Conservation (phyloP, 208 protist genomes). For the Angomonas desouzai region DNA sequence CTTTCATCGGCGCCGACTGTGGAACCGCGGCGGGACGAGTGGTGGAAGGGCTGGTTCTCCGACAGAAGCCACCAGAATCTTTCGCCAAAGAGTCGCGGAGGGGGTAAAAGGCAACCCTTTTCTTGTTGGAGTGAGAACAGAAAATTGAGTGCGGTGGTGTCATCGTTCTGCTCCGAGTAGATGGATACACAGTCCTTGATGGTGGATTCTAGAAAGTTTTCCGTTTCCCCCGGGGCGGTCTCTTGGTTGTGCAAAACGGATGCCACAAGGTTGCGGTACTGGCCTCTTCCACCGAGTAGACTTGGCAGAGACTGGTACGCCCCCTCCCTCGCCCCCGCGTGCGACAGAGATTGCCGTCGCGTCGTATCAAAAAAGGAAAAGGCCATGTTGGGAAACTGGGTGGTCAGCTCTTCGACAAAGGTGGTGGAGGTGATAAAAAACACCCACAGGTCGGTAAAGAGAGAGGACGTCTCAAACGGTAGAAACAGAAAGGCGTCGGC, state of each 20-base stretch:
- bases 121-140: conserved; percentile 21
- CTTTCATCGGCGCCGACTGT: conserved; percentile 15
- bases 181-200: conserved; percentile 22
- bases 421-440: conserved; percentile 2
- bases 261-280: conserved; percentile 11
- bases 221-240: conserved; percentile 2
- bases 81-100: conserved; percentile 22
- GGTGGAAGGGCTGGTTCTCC: no score
- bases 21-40: no score
- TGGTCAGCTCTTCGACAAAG: neutral
- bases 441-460: conserved; percentile 17
- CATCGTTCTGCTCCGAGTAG: conserved; percentile 17
- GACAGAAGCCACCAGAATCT: conserved; percentile 28
- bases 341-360: conserved; percentile 20
- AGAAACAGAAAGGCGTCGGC: conserved; percentile 9
- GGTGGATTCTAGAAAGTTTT: conserved; percentile 9
- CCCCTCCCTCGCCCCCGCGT: conserved; percentile 13
- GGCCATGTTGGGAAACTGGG: conserved; percentile 6
- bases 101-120: conserved; percentile 20
- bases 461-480: conserved; percentile 13
- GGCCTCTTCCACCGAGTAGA: conserved; percentile 12
- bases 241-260: conserved; percentile 4
- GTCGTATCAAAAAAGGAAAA: conserved; percentile 16
- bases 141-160: conserved; percentile 21
- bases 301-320: conserved; percentile 20